Evolutionary conservation across 176 grass and related monocot species (phyloP), one percentile per base, ranked within the genome.

Genomic region (Calamus simplicifolius): DNA sequence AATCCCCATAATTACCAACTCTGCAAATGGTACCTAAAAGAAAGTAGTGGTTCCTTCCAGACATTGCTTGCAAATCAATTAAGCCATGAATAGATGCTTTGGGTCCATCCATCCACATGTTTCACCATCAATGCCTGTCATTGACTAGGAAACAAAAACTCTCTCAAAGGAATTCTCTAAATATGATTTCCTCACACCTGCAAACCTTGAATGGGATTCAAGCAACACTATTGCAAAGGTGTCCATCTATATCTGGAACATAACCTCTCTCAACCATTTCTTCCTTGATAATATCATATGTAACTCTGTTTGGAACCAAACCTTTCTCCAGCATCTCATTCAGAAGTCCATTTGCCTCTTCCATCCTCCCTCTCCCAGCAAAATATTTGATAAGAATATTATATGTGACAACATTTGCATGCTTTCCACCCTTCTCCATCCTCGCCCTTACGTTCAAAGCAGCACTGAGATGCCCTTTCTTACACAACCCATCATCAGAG

Each of bases 301-400:
- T 88, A 18, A 80, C 10, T 72, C 69, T 71, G 56, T 90, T 88
- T 64, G 83, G 92, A 85, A 88, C 75, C 61, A 85, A 66, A 19
- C 87, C 81, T 76, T 80, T 96, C 75, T 88, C 83, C 67, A 90
- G 52, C 78, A 96, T 96, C 75, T 90, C 87, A 73, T 96, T 96
- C 62, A 96, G 60, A 58, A 90, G 61, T 43, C 73, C 53, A 77
- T 88, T 90, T 56, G 86, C 92, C 57, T 87, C 69, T n/a, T 74
- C 67, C 77, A 96, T 82, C 53, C 88, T 76, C 59, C 80, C 80
- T 67, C 75, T 82, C 63, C 61, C 74, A 52, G 72, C 87, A 62
- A 87, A 87, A 69, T 85, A 77, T 68, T 88, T 85, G 49, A 96
- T 89, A 18, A 96, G 71, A 54, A 85, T 67, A 63, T 96, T 96